Evolutionary conservation across 495 filamentous ascomycete species (phyloP).

Genomic region (Thermothielavioides terrestris): DNA sequence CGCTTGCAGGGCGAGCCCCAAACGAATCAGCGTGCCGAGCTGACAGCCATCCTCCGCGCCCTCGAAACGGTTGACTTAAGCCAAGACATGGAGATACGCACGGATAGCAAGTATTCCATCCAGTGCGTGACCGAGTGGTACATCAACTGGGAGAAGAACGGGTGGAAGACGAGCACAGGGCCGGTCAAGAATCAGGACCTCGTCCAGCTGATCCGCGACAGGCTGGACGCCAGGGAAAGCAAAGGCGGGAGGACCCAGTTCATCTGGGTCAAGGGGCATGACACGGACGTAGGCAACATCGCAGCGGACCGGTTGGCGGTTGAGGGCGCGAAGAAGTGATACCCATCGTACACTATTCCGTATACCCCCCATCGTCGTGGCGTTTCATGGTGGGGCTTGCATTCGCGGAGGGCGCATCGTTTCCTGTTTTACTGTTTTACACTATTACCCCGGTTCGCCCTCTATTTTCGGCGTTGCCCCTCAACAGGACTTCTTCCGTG

Average conservation of each 20-base stretch:
- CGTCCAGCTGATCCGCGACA: slow-evolving; percentile 59
- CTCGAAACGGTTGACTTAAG: slow-evolving; percentile 55
- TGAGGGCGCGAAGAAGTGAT: slow-evolving; percentile 32
- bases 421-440: too few relatives aligned
- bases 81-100: slow-evolving; percentile 58
- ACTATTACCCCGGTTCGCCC: too few relatives aligned
- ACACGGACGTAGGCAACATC: slow-evolving; percentile 57
- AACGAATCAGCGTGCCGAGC: slow-evolving; percentile 91
- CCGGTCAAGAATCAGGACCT: slow-evolving; percentile 81
- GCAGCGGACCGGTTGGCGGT: slow-evolving; percentile 77
- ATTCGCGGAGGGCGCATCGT: background rate
- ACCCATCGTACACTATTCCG: too few relatives aligned
- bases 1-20: slow-evolving; percentile 63
- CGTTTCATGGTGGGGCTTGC: background rate
- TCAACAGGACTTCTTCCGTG: too few relatives aligned
- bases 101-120: slow-evolving; percentile 82
- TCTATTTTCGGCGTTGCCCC: too few relatives aligned
- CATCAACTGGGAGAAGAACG: slow-evolving; percentile 64
- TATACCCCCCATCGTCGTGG: background rate
- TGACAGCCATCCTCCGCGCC: slow-evolving; percentile 78
- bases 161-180: slow-evolving; percentile 66
- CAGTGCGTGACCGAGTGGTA: slow-evolving; percentile 86
- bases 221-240: slow-evolving; percentile 60
- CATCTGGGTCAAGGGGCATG: slow-evolving; percentile 83
- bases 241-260: slow-evolving; percentile 58